Conservation (phyloP, 768 basidiomycete genomes). For the Russula lepida region DNA sequence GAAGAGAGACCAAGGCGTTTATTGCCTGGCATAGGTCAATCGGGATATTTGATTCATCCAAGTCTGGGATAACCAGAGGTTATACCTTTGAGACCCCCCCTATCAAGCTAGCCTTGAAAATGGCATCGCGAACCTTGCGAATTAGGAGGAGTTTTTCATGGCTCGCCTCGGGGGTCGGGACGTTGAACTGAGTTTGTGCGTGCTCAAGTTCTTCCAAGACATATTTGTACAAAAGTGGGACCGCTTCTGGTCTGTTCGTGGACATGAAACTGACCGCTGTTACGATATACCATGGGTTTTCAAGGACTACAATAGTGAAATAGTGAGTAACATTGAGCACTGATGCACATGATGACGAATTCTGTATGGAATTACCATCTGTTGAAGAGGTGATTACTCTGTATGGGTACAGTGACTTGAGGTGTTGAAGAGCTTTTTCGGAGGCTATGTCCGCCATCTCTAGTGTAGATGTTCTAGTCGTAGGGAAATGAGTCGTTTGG, state of each 20-base stretch:
- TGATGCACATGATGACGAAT: neutral
- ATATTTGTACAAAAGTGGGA: slow-evolving; percentile 45
- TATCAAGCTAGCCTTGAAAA: slow-evolving; percentile 53
- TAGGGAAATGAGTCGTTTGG: neutral
- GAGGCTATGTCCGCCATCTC: slow-evolving; percentile 33
- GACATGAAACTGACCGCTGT: slow-evolving; percentile 49
- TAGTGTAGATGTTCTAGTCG: neutral
- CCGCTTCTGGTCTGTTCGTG: slow-evolving; percentile 50
- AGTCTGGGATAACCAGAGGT: neutral
- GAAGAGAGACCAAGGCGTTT: slow-evolving; percentile 45
- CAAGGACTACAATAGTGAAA: slow-evolving; percentile 24
- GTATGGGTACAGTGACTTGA: slow-evolving; percentile 41
- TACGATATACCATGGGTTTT: slow-evolving; percentile 53
- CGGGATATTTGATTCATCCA: neutral
- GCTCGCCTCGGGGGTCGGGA: slow-evolving; percentile 18
- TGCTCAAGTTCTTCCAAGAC: slow-evolving; percentile 38
- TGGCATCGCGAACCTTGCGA: slow-evolving; percentile 49
- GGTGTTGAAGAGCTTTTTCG: slow-evolving; percentile 33
- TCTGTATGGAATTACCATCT: neutral
- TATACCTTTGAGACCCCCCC: slow-evolving; percentile 50
- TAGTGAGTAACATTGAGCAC: neutral
- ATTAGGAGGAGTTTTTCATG: slow-evolving; percentile 38
- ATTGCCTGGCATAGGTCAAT: slow-evolving; percentile 37
- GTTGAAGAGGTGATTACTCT: slow-evolving; percentile 17
- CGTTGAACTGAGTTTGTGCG: slow-evolving; percentile 20